Evolutionary conservation across 106 monocot genomes (phyloP), one percentile per base, ranked within the genome.

Genomic region (Dendrobium huoshanense): DNA sequence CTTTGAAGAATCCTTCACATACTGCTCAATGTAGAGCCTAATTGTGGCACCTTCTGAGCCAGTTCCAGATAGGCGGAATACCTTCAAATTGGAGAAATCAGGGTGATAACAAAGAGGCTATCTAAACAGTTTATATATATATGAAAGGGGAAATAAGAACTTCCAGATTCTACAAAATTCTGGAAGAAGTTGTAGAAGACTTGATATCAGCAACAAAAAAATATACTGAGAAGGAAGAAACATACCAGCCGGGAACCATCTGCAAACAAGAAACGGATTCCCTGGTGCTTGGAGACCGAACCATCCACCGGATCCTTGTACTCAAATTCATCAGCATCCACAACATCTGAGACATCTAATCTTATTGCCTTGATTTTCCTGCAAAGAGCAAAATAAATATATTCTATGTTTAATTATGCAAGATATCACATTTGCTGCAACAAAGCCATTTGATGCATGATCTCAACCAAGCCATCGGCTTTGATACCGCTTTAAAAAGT

Each of bases 301-400:
- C 94, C 94, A 83, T 98, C 97, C 41, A 98, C 94, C 42, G 97
- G 97, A 89, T 98, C 97, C 79, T 90, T 98, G 92, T 98, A 98
- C 75, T 98, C 97, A 78, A 98, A 98, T 77, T 98, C 97, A 81
- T 98, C 97, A 64, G 94, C 94, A 45, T 81, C 51, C 27, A 84
- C 91, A 61, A 90, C 91, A 68, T 85, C 72, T 59, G 94, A 78
- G 4, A 98, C 92, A 85, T 98, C 94, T 43, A 92, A 78, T 61
- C 88, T 86, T 49, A 94, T 86, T 47, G 73, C 91, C 83, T 89
- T 91, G 77, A 98, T 87, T n/a, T 82, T 85, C 87, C 97, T 98
- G 85, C 19, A 78, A 55, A n/a, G 75, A 82, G 78, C 19, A 80
- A 83, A 77, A 27, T 31, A 72, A 37, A 37, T 56, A 19, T 19